These are phyloP conservation scores for Wolfiporia cocos DNA, from an alignment of 1,284 basidiomycete genomes.

Conservation along the genomic window DNA sequence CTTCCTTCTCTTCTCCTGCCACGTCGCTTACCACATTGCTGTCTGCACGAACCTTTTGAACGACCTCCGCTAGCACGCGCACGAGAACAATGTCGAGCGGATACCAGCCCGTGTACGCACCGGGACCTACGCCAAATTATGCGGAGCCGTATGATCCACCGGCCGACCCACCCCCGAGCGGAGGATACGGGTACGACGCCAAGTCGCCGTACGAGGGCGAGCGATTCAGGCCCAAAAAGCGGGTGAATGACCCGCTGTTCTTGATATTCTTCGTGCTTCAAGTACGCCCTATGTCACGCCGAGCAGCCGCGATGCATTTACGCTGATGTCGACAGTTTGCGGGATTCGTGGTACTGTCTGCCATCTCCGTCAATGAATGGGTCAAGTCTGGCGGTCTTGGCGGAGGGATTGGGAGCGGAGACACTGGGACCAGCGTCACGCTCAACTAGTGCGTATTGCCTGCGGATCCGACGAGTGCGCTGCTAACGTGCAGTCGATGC, in stretches of 20 bases:
- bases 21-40: no score
- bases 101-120: background rate
- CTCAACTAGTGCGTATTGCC: slow-evolving; percentile 45
- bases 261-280: slow-evolving; percentile 66
- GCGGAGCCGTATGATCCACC: slow-evolving; percentile 5
- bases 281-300: slow-evolving; percentile 20
- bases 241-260: slow-evolving; percentile 68
- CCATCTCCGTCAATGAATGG: slow-evolving; percentile 58
- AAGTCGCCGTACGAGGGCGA: slow-evolving; percentile 59
- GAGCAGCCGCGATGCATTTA: background rate
- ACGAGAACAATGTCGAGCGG: no score
- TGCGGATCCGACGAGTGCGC: slow-evolving; percentile 10
- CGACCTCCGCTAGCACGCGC: no score
- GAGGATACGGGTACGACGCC: slow-evolving; percentile 40
- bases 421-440: slow-evolving; percentile 44
- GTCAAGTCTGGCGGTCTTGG: slow-evolving; percentile 59
- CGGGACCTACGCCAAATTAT: slow-evolving; percentile 8
- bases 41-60: no score
- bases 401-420: slow-evolving; percentile 52
- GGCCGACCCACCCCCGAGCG: slow-evolving; percentile 1
- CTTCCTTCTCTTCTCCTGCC: no score
- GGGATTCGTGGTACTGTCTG: slow-evolving; percentile 66
- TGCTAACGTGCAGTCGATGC: background rate
- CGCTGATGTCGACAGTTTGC: slow-evolving; percentile 37
- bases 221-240: slow-evolving; percentile 65